Evolutionary conservation across 2,329 filamentous ascomycete species (phyloP).

Genomic region (Pseudogymnoascus sp.): DNA sequence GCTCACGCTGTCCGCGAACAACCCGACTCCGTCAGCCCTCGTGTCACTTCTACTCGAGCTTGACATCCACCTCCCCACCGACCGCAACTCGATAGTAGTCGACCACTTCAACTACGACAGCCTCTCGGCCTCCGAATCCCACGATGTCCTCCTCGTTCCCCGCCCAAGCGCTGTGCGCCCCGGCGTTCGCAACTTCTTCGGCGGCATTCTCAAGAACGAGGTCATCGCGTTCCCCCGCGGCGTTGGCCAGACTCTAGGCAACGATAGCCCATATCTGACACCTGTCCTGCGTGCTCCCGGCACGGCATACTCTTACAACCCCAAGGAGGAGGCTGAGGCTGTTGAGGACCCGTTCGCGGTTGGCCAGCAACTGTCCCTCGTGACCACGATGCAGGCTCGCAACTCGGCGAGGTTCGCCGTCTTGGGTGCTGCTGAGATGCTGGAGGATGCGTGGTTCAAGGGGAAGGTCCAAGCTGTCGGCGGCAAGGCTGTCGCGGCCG

Average conservation of each 20-base stretch:
- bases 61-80: slow-evolving; percentile 78
- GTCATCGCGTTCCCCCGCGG: slow-evolving; percentile 75
- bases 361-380: slow-evolving; percentile 73
- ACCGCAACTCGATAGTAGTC: slow-evolving; percentile 77
- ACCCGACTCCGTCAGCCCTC: slow-evolving; percentile 63
- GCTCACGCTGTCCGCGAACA: slow-evolving; percentile 68
- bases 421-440: slow-evolving; percentile 76
- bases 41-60: slow-evolving; percentile 77
- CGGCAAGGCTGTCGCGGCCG: slow-evolving; percentile 49
- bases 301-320: slow-evolving; percentile 90
- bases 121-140: slow-evolving; percentile 66
- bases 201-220: slow-evolving; percentile 44
- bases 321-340: slow-evolving; percentile 69
- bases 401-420: slow-evolving; percentile 88
- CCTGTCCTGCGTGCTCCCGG: slow-evolving; percentile 75
- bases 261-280: slow-evolving; percentile 64
- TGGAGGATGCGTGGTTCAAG: slow-evolving; percentile 84
- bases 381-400: slow-evolving; percentile 82
- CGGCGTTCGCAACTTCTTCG: slow-evolving; percentile 73
- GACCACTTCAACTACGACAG: slow-evolving; percentile 95
- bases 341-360: slow-evolving; percentile 80
- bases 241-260: slow-evolving; percentile 74
- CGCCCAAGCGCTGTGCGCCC: slow-evolving; percentile 57
- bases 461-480: slow-evolving; percentile 56
- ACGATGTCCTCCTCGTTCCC: slow-evolving; percentile 79